Conservation (phyloP, 495 filamentous ascomycete genomes). For the Hypoxylon fuscum region DNA sequence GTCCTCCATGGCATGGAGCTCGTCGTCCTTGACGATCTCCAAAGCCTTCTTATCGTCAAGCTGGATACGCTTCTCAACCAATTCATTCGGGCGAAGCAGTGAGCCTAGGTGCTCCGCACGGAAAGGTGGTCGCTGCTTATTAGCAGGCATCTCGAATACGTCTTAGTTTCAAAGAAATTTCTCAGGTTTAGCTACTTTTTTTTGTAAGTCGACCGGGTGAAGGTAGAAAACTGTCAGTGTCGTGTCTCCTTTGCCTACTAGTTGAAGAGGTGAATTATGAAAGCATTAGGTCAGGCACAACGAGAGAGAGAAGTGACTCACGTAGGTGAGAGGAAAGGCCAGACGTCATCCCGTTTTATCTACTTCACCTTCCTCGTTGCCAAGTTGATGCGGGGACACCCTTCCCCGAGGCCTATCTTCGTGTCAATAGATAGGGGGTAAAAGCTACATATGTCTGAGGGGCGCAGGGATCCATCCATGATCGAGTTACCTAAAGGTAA, state of each 20-base stretch:
- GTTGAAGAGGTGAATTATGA: not conserved
- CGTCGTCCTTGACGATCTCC: constrained; percentile 44
- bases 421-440: constrained; percentile 3
- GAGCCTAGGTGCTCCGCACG: constrained; percentile 78
- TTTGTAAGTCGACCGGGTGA: not conserved
- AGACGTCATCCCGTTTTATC: constrained; percentile 39
- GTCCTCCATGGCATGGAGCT: constrained; percentile 61
- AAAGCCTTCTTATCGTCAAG: constrained; percentile 53
- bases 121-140: constrained; percentile 71
- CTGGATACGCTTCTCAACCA: constrained; percentile 64
- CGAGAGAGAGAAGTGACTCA: not conserved
- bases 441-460: constrained; percentile 5
- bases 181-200: not conserved
- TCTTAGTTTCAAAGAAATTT: not conserved
- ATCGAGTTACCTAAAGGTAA: no score
- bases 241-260: not conserved
- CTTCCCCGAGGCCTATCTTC: constrained; percentile 8
- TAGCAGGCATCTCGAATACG: constrained; percentile 27
- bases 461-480: no score
- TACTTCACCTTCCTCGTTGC: constrained; percentile 21
- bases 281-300: not conserved
- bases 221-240: not conserved
- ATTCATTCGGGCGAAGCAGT: constrained; percentile 68
- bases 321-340: constrained; percentile 9
- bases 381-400: constrained; percentile 28